Evolutionary conservation across 164 flowering plant species (phyloP).

Genomic region (Echeveria elegans): DNA sequence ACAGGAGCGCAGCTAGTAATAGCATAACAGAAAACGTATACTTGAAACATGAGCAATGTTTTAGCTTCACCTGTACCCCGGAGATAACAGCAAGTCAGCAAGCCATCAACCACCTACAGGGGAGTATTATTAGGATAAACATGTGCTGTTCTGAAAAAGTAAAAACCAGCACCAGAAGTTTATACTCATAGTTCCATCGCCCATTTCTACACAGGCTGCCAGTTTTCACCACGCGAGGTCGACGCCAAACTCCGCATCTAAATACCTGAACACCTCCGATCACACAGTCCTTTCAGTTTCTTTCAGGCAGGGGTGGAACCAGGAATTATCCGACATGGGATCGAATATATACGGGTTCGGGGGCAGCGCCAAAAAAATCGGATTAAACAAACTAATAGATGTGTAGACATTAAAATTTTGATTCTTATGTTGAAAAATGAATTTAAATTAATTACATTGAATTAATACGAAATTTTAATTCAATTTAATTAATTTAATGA

Average conservation of each 20-base stretch:
- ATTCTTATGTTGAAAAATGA: too few relatives aligned
- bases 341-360: too few relatives aligned
- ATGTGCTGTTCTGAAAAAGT: constrained; percentile 9
- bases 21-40: constrained; percentile 9
- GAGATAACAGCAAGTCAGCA: not conserved
- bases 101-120: not conserved
- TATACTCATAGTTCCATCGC: constrained; percentile 26
- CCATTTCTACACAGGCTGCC: constrained; percentile 21
- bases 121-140: not conserved
- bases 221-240: constrained; percentile 11
- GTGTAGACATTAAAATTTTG: too few relatives aligned
- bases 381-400: too few relatives aligned
- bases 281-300: constrained; percentile 23
- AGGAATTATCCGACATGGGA: too few relatives aligned
- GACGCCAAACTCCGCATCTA: constrained; percentile 13
- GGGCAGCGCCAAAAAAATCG: too few relatives aligned
- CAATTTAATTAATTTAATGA: too few relatives aligned
- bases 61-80: constrained; percentile 35
- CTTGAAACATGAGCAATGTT: constrained; percentile 38
- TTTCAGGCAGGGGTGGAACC: too few relatives aligned
- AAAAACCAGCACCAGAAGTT: constrained; percentile 15
- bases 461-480: too few relatives aligned
- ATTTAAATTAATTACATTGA: too few relatives aligned
- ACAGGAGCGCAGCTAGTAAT: too few relatives aligned
- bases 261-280: not conserved